These are phyloP conservation scores for Silene uniflora DNA, from an alignment of 148 eudicot genomes.

Conservation along the genomic window DNA sequence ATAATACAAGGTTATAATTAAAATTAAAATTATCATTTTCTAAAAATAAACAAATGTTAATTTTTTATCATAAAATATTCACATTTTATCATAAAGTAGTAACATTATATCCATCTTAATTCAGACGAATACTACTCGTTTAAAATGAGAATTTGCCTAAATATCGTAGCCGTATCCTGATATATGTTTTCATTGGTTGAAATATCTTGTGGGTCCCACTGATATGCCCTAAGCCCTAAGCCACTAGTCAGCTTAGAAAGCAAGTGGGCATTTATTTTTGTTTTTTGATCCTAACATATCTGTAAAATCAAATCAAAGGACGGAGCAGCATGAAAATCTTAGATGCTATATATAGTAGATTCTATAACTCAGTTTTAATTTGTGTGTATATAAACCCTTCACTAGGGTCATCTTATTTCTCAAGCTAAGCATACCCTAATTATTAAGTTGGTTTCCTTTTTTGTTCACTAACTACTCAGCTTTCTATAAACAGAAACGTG, in stretches of 20 bases:
- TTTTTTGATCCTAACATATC: background rate
- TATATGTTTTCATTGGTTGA: slow-evolving; percentile 1
- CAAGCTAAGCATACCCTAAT: background rate
- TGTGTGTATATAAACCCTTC: slow-evolving; percentile 18
- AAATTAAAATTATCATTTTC: no score
- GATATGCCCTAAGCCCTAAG: slow-evolving; percentile 14
- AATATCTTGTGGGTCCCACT: background rate
- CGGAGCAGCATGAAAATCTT: background rate
- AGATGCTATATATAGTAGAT: slow-evolving; percentile 10
- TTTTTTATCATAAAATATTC: no score
- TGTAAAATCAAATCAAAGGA: background rate
- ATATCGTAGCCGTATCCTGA: no score
- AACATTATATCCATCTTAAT: no score
- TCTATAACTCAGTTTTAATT: background rate
- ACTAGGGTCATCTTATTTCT: background rate
- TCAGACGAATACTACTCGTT: no score
- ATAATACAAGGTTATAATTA: no score
- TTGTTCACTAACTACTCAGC: background rate
- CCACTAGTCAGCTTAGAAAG: slow-evolving; percentile 17
- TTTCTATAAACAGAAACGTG: background rate
- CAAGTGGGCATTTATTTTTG: slow-evolving; percentile 5
- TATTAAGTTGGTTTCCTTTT: background rate
- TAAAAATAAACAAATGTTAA: no score
- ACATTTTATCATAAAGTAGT: no score
- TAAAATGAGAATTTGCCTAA: no score